Conservation (phyloP, 345 rosid genomes). For the Garcia nutans region DNA sequence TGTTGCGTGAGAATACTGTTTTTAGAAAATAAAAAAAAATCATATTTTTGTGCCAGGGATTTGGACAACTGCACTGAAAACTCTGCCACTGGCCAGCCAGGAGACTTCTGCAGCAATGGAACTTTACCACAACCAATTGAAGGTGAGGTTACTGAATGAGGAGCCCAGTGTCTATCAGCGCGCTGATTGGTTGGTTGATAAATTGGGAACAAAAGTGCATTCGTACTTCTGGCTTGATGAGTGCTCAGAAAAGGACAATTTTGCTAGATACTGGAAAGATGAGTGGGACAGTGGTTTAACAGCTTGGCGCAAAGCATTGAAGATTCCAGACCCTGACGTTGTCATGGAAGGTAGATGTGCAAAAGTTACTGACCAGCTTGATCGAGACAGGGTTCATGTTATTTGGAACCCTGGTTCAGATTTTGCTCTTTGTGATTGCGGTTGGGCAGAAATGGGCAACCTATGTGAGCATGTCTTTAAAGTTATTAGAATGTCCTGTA, state of each 20-base stretch:
- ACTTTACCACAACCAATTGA: conserved; percentile 82
- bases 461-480: conserved; percentile 80
- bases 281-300: conserved; percentile 92
- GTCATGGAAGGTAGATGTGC: conserved; percentile 51
- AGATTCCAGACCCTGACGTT: conserved; percentile 70
- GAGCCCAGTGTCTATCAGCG: conserved; percentile 63
- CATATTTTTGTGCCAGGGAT: conserved; percentile 44
- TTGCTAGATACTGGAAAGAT: conserved; percentile 76
- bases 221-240: conserved; percentile 97
- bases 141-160: conserved; percentile 73
- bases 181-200: conserved; percentile 93
- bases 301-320: conserved; percentile 71
- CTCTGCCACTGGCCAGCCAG: conserved; percentile 79
- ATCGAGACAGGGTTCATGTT: conserved; percentile 49
- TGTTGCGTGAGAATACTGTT: neutral
- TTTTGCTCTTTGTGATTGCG: conserved; percentile 70
- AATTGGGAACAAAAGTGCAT: conserved; percentile 87
- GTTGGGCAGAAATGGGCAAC: conserved; percentile 81
- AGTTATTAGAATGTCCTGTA: conserved; percentile 42
- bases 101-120: conserved; percentile 90
- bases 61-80: conserved; percentile 58
- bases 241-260: conserved; percentile 73
- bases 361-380: conserved; percentile 53
- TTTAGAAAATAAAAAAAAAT: neutral
- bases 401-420: conserved; percentile 84